Percentiles rank a stretch among this genome's conserved stretches.
These are phyloP conservation scores for Lentinus brumalis DNA, from an alignment of 768 basidiomycete genomes.

Conservation along the genomic window DNA sequence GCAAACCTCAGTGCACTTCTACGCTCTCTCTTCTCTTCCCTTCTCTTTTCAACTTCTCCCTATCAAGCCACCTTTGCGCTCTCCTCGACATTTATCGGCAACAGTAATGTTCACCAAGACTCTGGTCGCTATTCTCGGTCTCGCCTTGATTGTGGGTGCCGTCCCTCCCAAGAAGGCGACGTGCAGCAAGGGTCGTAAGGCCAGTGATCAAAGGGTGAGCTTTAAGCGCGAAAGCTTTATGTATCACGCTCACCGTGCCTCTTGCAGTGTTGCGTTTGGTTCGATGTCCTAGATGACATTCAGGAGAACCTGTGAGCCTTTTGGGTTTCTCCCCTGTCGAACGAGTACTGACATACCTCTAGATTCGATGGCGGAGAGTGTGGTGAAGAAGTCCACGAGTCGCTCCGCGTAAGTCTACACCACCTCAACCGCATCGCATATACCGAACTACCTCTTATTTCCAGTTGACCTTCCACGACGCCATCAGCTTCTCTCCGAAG, in stretches of 20 bases:
- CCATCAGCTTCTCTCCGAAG: constrained; percentile 23
- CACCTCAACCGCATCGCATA: not conserved
- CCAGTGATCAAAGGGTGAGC: constrained; percentile 8
- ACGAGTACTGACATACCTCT: not conserved
- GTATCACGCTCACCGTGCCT: not conserved
- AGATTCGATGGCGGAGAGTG: constrained; percentile 37
- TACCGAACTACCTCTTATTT: not conserved
- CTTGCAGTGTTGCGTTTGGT: constrained; percentile 19
- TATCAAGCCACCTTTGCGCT: not conserved
- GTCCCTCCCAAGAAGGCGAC: constrained; percentile 7
- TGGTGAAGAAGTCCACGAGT: constrained; percentile 38
- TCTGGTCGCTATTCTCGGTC: constrained; percentile 7
- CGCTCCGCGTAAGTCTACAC: constrained; percentile 6
- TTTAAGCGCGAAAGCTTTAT: not conserved
- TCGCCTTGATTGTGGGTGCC: constrained; percentile 5
- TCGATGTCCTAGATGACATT: constrained; percentile 42
- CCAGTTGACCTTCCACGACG: constrained; percentile 28
- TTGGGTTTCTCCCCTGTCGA: too few relatives aligned
- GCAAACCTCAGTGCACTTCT: not conserved
- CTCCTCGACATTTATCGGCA: not conserved
- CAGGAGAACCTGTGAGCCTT: constrained; percentile 34
- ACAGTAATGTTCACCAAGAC: constrained; percentile 12
- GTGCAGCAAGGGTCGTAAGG: constrained; percentile 19
- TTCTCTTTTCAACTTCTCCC: too few relatives aligned
- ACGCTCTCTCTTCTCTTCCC: not conserved